Base-by-base conservation (phyloP, 257 asterid species). In the Plantago elongata region DNA sequence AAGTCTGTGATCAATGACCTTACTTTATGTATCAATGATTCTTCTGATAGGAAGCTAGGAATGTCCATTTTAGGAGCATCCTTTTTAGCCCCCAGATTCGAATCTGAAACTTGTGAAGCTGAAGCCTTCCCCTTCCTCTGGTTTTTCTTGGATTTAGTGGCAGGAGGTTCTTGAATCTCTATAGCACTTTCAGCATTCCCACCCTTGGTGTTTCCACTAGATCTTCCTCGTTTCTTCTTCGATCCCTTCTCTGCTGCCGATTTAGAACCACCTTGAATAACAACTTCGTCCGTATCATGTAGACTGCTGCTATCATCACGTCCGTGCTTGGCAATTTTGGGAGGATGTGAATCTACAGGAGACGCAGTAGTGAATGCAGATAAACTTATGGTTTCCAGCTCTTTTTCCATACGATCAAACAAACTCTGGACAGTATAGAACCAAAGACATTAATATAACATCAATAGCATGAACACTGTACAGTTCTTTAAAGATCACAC, bases 161-260 rank as follows among this genome's bases (percentile, higher is more conserved):
- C 70, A 56, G 77, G 74, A 45, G 86, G 61, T 71, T 87, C 97
- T 71, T 69, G 81, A 67, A 75, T 45, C 69, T 89, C 96, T 10
- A 45, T 64, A 66, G 69, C 87, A 70, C 49, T 79, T 69, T 87
- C 97, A 66, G 78, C 72, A 60, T 54, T 78, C 48, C 66, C 87
- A 66, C 78, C 66, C 78, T 83, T 89, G 9, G 78, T 54, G 74
- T 74, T 85, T 68, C 93, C 96, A 62, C 73, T 18, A 51, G 85
- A 74, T 83, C 82, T 93, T 61, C 96, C 95, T 59, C 79, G 89
- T 71, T 83, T 93, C 88, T 83, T 93, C 83, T 81, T 93, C 18
- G 89, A 76, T 71, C 94, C 89, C 78, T 81, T 92, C 58, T 86
- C 99, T 48, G 69, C 61, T 47, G 77, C 83, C 63, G 81, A 74